Conservation (phyloP, 1,284 basidiomycete genomes). For the Sanghuangporus sanghuang region DNA sequence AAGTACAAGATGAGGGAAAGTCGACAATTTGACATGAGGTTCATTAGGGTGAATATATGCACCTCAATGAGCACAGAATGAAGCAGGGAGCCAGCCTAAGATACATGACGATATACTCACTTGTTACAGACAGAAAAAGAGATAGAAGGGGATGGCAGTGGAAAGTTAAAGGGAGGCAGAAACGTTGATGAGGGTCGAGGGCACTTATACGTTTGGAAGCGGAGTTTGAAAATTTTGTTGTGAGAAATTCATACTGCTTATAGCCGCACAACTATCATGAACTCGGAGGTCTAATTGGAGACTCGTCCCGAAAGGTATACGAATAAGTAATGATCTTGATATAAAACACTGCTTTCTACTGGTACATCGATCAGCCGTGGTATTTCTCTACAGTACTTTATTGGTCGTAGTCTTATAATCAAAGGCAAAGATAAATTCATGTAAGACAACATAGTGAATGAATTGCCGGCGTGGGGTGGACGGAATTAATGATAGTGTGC, state of each 20-base stretch:
- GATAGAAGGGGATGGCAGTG: constrained; percentile 43
- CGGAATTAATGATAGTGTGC: background rate
- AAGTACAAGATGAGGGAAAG: constrained; percentile 31
- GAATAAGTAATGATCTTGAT: background rate
- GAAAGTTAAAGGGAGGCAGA: constrained; percentile 43
- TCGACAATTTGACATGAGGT: constrained; percentile 25
- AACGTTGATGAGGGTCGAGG: constrained; percentile 38
- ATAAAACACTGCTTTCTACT: background rate
- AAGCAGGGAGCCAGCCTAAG: background rate
- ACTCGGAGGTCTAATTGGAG: background rate
- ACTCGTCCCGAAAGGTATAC: background rate
- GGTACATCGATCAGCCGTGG: background rate
- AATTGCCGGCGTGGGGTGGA: background rate
- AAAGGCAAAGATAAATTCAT: background rate
- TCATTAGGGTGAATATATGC: constrained; percentile 23
- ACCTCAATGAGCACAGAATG: constrained; percentile 6
- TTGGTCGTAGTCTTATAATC: background rate
- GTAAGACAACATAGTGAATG: background rate
- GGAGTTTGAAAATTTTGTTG: constrained; percentile 15
- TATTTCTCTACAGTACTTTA: background rate
- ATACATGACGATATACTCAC: constrained; percentile 34
- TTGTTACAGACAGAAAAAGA: constrained; percentile 30
- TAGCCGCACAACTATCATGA: background rate
- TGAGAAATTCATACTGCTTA: background rate
- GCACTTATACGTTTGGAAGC: constrained; percentile 42